Evolutionary conservation across 2,329 filamentous ascomycete species (phyloP), one percentile per base, ranked within the genome.

Genomic region (Pyricularia pennisetigena): DNA sequence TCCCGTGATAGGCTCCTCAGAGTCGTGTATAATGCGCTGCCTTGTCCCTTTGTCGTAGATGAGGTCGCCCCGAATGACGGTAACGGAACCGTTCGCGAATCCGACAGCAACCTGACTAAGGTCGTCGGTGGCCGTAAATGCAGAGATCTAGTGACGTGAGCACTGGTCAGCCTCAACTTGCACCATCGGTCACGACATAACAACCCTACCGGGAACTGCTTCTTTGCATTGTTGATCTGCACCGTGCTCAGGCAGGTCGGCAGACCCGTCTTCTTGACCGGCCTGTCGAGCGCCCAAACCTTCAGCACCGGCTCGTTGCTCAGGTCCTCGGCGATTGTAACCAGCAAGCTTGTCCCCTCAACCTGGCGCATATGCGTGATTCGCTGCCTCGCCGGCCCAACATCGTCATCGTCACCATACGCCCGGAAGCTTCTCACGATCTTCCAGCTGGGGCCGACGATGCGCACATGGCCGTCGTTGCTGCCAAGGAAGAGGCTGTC

Each of bases 261-360:
- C 70, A 90, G 83, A 61, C 93, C 93, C 4, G 92, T 96, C 84
- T 96, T 98, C 85, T 95, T 98, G 72, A 97, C 93, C 4, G 90
- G 85, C 79, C 94, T 96, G 76, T 98, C 94, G 73, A 99, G 83
- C 26, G 93, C 94, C 95, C 95, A 99, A n/a, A 98, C 94, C 78
- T 97, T 98, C 70, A 99, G 80, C 24, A 94, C 85, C 0, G 95
- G 94, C 73, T 98, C 93, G 73, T 86, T 90, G 57, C 91, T 91
- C 67, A 97, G 82, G 74, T 98, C 94, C 79, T 99, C 95, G 79
- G 90, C 87, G 69, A 94, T 83, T 0, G 95, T 98, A 49, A 97
- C 88, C 30, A 99, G 83, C 70, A 97, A 80, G 68, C 92, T 90
- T 0, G 94, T 97, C 49, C 92, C 91, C 71, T 94, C 91, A 32